phyloP scores from a whole-genome alignment of 768 basidiomycete genomes.

The Antrodiella citrinella region DNA sequence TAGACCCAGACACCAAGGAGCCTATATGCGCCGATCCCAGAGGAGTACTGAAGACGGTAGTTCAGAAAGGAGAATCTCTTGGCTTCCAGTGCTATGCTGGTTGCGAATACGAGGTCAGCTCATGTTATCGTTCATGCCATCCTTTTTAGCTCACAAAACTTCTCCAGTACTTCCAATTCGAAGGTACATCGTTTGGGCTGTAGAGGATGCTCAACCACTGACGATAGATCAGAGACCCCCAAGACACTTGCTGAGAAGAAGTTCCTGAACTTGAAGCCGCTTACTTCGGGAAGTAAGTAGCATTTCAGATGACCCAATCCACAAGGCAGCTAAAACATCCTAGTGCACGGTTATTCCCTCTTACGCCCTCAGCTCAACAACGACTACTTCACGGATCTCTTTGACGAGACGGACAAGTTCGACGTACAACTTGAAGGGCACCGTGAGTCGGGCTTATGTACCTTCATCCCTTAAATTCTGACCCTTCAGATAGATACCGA shows the following conservation, averaged over 20 bases:
- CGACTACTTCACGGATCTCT: conserved; percentile 83
- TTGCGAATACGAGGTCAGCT: conserved; percentile 83
- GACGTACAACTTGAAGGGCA: conserved; percentile 81
- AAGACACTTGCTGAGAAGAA: conserved; percentile 68
- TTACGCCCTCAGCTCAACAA: conserved; percentile 86
- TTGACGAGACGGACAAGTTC: conserved; percentile 66
- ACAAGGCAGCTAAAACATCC: background rate
- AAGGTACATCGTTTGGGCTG: conserved; percentile 40
- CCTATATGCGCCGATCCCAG: conserved; percentile 82
- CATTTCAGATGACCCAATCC: background rate
- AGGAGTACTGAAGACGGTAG: conserved; percentile 59
- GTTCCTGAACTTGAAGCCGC: conserved; percentile 62
- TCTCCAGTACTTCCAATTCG: conserved; percentile 79
- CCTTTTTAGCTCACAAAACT: conserved; percentile 1
- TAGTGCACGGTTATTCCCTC: conserved; percentile 97
- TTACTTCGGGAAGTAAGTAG: conserved; percentile 90
- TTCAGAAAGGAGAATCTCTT: conserved; percentile 37
- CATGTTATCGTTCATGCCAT: background rate
- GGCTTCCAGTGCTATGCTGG: conserved; percentile 73
- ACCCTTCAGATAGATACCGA: conserved; percentile 59
- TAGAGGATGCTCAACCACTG: background rate
- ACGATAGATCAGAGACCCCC: conserved; percentile 61
- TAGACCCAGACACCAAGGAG: conserved; percentile 76
- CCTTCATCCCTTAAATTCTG: background rate
- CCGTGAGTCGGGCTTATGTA: conserved; percentile 37